phyloP scores from a whole-genome alignment of 495 filamentous ascomycete genomes.

The Penicillium fimorum region DNA sequence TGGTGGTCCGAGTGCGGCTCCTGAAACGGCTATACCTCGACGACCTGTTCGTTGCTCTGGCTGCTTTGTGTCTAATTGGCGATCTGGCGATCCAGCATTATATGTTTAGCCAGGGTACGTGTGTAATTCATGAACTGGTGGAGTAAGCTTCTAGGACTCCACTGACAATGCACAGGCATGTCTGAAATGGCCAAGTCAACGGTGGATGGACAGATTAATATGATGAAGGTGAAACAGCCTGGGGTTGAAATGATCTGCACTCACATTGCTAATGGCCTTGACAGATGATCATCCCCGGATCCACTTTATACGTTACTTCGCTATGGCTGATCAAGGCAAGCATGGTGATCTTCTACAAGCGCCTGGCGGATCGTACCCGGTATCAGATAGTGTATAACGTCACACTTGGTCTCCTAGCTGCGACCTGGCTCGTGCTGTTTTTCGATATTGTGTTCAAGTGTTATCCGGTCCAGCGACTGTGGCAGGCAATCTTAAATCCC shows the following conservation, averaged over 20 bases:
- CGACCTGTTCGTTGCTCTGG: conserved; percentile 16
- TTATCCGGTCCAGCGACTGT: conserved; percentile 19
- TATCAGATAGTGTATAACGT: conserved; percentile 27
- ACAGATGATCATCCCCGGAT: conserved; percentile 30
- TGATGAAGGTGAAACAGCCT: conserved; percentile 24
- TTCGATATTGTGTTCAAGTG: conserved; percentile 28
- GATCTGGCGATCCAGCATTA: conserved; percentile 27
- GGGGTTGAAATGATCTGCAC: neutral
- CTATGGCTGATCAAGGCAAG: conserved; percentile 27
- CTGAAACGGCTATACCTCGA: conserved; percentile 24
- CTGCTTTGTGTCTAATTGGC: conserved; percentile 19
- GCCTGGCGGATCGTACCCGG: conserved; percentile 23
- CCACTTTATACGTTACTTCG: conserved; percentile 26
- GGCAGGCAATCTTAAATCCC: conserved; percentile 13
- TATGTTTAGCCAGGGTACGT: conserved; percentile 25
- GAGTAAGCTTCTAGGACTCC: neutral
- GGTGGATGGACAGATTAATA: conserved; percentile 13
- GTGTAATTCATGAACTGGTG: neutral
- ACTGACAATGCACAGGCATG: conserved; percentile 19
- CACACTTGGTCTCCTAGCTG: conserved; percentile 18
- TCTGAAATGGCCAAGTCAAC: conserved; percentile 16
- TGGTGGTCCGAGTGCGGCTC: conserved; percentile 17
- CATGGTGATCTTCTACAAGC: conserved; percentile 30
- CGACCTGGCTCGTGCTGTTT: conserved; percentile 26
- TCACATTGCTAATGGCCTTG: neutral